Evolutionary conservation across 352 stramenopile genomes (phyloP).

Genomic region (Discostella stelligera): DNA sequence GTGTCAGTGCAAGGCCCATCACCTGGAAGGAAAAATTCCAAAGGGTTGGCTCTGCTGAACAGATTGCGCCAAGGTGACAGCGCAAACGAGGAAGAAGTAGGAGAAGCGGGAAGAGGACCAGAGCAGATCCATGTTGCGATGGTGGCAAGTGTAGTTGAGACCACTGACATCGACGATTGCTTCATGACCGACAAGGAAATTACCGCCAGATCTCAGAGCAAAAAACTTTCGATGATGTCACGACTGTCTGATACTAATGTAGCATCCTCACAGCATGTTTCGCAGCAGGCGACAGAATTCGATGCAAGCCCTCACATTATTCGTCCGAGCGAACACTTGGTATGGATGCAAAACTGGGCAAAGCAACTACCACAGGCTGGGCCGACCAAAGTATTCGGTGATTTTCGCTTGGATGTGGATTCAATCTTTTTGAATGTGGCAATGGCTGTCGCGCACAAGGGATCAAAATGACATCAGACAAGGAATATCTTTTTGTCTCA

Average conservation of each 20-base stretch:
- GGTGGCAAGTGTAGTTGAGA: background rate
- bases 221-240: conserved; percentile 44
- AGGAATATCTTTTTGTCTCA: too few species aligned
- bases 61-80: conserved; percentile 26
- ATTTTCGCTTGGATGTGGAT: conserved; percentile 68
- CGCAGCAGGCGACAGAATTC: background rate
- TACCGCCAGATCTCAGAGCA: conserved; percentile 60
- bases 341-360: conserved; percentile 57
- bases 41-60: conserved; percentile 47
- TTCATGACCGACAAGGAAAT: conserved; percentile 77
- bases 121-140: background rate
- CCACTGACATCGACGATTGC: conserved; percentile 26
- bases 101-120: background rate
- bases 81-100: conserved; percentile 12
- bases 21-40: conserved; percentile 37
- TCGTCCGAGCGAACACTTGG: conserved; percentile 34
- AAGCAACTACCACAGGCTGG: conserved; percentile 46
- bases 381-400: conserved; percentile 44
- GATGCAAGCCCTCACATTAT: conserved; percentile 1
- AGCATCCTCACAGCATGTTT: background rate
- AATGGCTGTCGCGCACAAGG: background rate
- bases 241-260: background rate
- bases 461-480: too few species aligned
- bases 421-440: conserved; percentile 60
- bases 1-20: conserved; percentile 6